Base-by-base conservation (phyloP, 2,329 filamentous ascomycete species). In the Aspergillus oerlinghausenensis region DNA sequence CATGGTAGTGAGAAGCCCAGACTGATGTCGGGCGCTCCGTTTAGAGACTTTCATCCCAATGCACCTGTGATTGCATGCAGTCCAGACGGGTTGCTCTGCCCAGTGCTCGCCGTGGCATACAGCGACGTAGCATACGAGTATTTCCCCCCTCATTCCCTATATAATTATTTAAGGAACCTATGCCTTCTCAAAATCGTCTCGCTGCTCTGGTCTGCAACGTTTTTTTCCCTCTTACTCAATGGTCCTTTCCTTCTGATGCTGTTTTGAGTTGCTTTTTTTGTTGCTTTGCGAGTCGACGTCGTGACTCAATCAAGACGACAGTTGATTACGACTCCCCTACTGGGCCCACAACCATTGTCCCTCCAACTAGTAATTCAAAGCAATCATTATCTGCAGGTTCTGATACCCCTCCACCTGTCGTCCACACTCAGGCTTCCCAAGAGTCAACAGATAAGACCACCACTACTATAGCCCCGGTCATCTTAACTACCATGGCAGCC, bases 251-350 rank as follows among this genome's bases (percentile, higher is more conserved):
- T 54, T 50, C 51, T 54, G 40, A 54, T 54, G 51, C 51, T 40
- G 51, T 38, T 57, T 57, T 57, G 55, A 51, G 51, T 57, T 51
- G 45, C 48, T 49, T 50, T 48, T 35, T 54, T 50, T 50, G 26
- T 48, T 54, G 47, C 19, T 49, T 57, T 28, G 38, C 50, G 51
- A 54, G 55, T 57, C 53, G 51, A 50, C 38, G 55, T 40, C 51
- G 43, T 40, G 45, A 48, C 55, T 51, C 51, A 35, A 51, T 38
- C 47, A 51, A 57, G 40, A 51, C 51, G 26, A 35, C 47, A 35
- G 51, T 51, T 50, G 55, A 54, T 51, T 47, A 29, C 54, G 47
- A 54, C 47, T 51, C 50, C 38, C 51, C 51, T 47, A 28, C 55
- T 21, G 28, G 55, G 51, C 51, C 51, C 48, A 54, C 47, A 54